Evolutionary conservation across 805 yeast genomes (phyloP), one percentile per base, ranked within the genome.

Genomic region (Myxozyma mucilagina): DNA sequence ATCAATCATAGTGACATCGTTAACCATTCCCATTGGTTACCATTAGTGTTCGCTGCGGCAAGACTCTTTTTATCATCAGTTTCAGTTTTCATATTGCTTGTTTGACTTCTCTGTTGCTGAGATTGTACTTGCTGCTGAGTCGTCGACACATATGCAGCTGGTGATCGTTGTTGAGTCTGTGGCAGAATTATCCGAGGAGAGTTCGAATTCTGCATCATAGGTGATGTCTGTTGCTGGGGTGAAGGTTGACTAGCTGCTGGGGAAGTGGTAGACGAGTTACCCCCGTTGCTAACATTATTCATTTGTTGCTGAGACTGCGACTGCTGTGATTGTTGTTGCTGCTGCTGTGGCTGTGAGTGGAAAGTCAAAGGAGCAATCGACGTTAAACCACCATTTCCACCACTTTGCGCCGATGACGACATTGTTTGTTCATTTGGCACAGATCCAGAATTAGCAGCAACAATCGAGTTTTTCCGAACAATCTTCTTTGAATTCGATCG

Each of bases 11-110:
- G 53, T 5, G 74, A 69, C 74, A 71, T 71, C 9, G 74, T 69
- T 47, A 71, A 60, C 73, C 73, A 71, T 31, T 71, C 73, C 73
- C 73, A 71, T 47, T 71, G 73, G 50, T 66, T 67, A 4, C 70
- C 67, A 34, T 39, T 53, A 10, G 61, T 38, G n/a, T 45, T n/a
- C 18, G 57, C 24, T 16, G 57, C 50, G 11, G 51, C 43, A 2
- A 47, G 20, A 14, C 53, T 29, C 20, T 45, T 56, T 48, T 59
- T 48, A 36, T 61, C 51, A 5, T 18, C 38, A 48, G 29, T n/a
- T 34, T 18, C 52, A 35, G 32, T 35, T 18, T 35, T 31, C 56
- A 61, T 4, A 42, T 35, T 20, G 36, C 38, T n/a, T 57, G 59
- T 31, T 59, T 50, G 53, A 24, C n/a, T 53, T n/a, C 35, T 31